phyloP scores from a whole-genome alignment of 345 rosid species.

The Streptanthus diversifolius region DNA sequence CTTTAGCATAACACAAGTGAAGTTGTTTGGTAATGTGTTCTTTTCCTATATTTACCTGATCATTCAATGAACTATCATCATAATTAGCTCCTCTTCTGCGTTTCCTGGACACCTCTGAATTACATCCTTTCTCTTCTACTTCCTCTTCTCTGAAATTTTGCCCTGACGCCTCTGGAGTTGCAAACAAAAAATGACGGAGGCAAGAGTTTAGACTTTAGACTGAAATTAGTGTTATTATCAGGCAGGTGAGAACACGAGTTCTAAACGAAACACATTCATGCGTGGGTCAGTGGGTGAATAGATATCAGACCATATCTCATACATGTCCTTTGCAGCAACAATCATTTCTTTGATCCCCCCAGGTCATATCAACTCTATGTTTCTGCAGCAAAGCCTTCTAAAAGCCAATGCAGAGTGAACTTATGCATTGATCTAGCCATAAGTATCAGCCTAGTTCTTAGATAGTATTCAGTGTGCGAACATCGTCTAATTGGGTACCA shows the following conservation, averaged over 20 bases:
- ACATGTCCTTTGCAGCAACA: not conserved
- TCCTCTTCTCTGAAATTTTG: slow-evolving; percentile 65
- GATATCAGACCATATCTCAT: slow-evolving; percentile 22
- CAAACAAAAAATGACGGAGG: not conserved
- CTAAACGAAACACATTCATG: slow-evolving; percentile 1
- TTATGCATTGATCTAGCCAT: not conserved
- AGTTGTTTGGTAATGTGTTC: not conserved
- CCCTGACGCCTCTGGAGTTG: slow-evolving; percentile 58
- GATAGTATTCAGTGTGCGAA: not conserved
- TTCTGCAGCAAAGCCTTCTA: slow-evolving; percentile 21
- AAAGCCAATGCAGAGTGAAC: slow-evolving; percentile 13
- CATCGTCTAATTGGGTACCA: not conserved
- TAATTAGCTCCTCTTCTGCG: slow-evolving; percentile 23
- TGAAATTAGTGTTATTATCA: not conserved
- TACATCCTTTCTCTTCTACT: slow-evolving; percentile 29
- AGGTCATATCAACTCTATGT: slow-evolving; percentile 10
- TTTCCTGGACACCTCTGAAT: slow-evolving; percentile 18
- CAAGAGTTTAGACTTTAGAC: slow-evolving; percentile 3
- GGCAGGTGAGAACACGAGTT: not conserved
- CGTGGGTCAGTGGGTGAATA: not conserved
- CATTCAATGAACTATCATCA: slow-evolving; percentile 25
- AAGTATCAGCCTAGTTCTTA: not conserved
- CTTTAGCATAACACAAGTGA: slow-evolving; percentile 4
- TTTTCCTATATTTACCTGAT: slow-evolving; percentile 32
- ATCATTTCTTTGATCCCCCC: slow-evolving; percentile 12